These are phyloP conservation scores for Diplogelasinospora grovesii DNA, from an alignment of 495 filamentous ascomycete species.

Conservation along the genomic window DNA sequence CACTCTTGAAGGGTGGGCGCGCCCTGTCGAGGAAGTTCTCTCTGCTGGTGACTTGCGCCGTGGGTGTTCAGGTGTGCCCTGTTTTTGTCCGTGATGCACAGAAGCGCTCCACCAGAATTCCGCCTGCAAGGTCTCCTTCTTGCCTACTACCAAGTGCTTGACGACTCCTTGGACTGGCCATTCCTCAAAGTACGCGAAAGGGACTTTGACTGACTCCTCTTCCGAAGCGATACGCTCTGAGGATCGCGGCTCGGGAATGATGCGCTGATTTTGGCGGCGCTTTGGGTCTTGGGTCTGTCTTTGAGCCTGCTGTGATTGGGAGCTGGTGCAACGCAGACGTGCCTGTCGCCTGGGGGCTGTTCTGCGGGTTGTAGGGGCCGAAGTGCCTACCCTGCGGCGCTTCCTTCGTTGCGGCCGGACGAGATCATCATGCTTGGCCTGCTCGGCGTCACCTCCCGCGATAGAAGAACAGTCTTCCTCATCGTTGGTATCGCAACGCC, in stretches of 20 bases:
- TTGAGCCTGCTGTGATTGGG: constrained; percentile 3
- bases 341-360: constrained; percentile 9
- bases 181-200: constrained; percentile 2
- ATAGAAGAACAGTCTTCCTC: constrained; percentile 9
- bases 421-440: constrained; percentile 4
- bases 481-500: constrained; percentile 5
- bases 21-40: constrained; percentile 12
- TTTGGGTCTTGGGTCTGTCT: constrained; percentile 1
- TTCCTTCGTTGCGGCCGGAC: constrained; percentile 5
- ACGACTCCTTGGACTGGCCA: constrained; percentile 1
- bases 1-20: constrained; percentile 11
- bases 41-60: constrained; percentile 13
- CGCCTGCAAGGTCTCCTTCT: neutral
- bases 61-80: constrained; percentile 3
- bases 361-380: constrained; percentile 5
- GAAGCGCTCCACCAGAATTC: constrained; percentile 8
- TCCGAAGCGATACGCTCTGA: constrained; percentile 2
- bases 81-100: constrained; percentile 7
- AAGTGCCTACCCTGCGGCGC: constrained; percentile 6
- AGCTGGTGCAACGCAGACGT: constrained; percentile 7
- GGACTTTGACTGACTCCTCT: constrained; percentile 1
- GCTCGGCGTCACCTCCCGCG: constrained; percentile 8
- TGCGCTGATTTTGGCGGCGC: constrained; percentile 4
- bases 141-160: neutral
- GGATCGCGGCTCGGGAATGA: constrained; percentile 2